Percentiles rank a stretch among this genome's conserved stretches.
phyloP scores from a whole-genome alignment of 805 yeast species.

The Metschnikowia similis region DNA sequence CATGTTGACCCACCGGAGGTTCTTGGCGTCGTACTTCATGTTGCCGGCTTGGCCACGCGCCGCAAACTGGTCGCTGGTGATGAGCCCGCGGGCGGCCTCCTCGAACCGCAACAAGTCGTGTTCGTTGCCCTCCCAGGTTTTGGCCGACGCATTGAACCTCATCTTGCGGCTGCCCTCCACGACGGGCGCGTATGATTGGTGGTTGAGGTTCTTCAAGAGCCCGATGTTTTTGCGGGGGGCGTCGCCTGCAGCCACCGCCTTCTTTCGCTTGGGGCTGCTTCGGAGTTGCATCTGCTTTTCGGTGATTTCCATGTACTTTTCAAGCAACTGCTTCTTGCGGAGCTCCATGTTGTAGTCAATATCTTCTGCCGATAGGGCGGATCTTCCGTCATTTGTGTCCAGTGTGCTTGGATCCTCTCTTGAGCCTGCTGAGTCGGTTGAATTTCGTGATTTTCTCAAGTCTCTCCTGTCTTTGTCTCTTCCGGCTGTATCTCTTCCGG shows the following conservation, averaged over 20 bases:
- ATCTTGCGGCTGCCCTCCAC: conserved; percentile 28
- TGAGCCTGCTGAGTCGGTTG: too few species aligned
- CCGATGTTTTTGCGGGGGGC: conserved; percentile 20
- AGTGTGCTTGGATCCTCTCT: too few species aligned
- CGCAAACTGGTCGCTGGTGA: conserved; percentile 26
- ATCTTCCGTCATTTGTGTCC: background rate
- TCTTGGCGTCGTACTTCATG: conserved; percentile 58
- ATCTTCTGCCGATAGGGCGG: conserved; percentile 4
- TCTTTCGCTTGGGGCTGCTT: conserved; percentile 12
- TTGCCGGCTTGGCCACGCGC: conserved; percentile 26
- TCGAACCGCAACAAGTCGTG: conserved; percentile 53
- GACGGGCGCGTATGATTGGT: conserved; percentile 14
- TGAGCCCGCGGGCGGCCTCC: conserved; percentile 32
- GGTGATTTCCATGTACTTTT: conserved; percentile 28
- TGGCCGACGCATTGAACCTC: conserved; percentile 49
- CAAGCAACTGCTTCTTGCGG: conserved; percentile 27
- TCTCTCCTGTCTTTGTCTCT: background rate
- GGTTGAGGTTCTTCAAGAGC: conserved; percentile 27
- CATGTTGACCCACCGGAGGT: conserved; percentile 55
- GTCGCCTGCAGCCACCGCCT: background rate
- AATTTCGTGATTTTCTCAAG: too few species aligned
- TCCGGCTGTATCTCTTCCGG: background rate
- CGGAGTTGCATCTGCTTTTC: conserved; percentile 18
- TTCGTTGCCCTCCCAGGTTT: conserved; percentile 66
- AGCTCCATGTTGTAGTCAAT: conserved; percentile 17